A percentile compares a stretch with the other conserved stretches of the same genome.
Evolutionary conservation across 768 basidiomycete genomes (phyloP).

Genomic region (Stropharia rugosoannulata): DNA sequence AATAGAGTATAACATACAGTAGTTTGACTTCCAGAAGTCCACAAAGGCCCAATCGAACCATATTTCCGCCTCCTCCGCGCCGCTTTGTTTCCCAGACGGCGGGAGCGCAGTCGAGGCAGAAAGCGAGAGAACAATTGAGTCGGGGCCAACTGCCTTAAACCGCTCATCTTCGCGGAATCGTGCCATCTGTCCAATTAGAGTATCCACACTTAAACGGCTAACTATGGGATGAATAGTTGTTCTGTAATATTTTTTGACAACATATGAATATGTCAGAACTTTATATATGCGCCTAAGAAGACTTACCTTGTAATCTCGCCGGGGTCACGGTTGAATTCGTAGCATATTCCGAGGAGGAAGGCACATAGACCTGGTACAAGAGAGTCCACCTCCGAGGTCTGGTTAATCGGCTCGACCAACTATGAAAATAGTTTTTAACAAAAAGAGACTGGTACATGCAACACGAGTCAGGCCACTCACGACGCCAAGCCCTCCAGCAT

Average conservation of each 20-base stretch:
- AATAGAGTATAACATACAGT: slow-evolving; percentile 32
- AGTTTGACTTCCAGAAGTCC: slow-evolving; percentile 98
- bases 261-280: too few species aligned
- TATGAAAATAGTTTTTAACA: slow-evolving; percentile 25
- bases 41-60: slow-evolving; percentile 99
- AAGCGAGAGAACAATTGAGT: slow-evolving; percentile 67
- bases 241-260: slow-evolving; percentile 37
- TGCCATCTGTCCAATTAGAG: slow-evolving; percentile 82
- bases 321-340: slow-evolving; percentile 94
- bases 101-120: slow-evolving; percentile 33
- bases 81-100: slow-evolving; percentile 34
- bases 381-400: slow-evolving; percentile 80
- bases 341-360: slow-evolving; percentile 90
- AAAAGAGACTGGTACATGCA: neutral
- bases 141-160: slow-evolving; percentile 88
- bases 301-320: slow-evolving; percentile 91
- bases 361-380: slow-evolving; percentile 88
- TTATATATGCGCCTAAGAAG: neutral
- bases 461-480: slow-evolving; percentile 48
- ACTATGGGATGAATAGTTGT: slow-evolving; percentile 88
- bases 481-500: slow-evolving; percentile 86
- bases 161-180: slow-evolving; percentile 90
- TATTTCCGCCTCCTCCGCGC: slow-evolving; percentile 73
- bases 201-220: slow-evolving; percentile 86
- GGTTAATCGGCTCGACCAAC: slow-evolving; percentile 96